Evolutionary conservation across 768 basidiomycete genomes (phyloP).

Genomic region (Xerocomellus amylosporus): DNA sequence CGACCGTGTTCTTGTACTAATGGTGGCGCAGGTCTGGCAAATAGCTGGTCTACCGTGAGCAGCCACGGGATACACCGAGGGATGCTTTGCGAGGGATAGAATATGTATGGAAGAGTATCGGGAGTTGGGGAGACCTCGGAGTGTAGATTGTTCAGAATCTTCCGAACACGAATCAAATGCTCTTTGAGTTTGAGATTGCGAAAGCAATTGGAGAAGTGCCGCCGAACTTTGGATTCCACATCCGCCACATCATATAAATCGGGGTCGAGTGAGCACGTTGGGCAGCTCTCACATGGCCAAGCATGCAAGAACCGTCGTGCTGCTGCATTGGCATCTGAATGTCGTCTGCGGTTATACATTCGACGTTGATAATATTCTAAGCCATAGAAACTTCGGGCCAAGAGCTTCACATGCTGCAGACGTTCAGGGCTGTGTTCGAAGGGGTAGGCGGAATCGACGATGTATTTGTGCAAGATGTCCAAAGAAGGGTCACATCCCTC

Average conservation of each 20-base stretch:
- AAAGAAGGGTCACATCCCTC: no score
- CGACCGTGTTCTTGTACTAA: background rate
- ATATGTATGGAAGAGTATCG: background rate
- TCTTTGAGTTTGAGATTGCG: slow-evolving; percentile 9
- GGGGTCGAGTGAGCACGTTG: background rate
- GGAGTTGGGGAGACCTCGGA: background rate
- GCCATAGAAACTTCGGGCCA: no score
- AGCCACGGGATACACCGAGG: background rate
- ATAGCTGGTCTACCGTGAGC: background rate
- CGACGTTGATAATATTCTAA: background rate
- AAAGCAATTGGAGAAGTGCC: slow-evolving; percentile 13
- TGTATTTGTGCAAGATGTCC: slow-evolving; percentile 2
- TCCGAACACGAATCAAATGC: slow-evolving; percentile 9
- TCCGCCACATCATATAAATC: background rate
- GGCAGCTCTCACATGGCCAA: slow-evolving; percentile 19
- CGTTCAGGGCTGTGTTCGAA: slow-evolving; percentile 15
- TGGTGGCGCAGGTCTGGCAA: background rate
- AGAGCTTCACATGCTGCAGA: background rate
- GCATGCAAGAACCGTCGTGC: background rate
- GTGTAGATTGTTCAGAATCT: background rate
- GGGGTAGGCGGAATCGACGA: background rate
- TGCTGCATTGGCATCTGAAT: background rate
- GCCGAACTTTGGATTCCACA: background rate
- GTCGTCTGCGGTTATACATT: slow-evolving; percentile 2
- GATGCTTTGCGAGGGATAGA: background rate